phyloP scores from a whole-genome alignment of 2,329 filamentous ascomycete species.

The Didymella pinodella region DNA sequence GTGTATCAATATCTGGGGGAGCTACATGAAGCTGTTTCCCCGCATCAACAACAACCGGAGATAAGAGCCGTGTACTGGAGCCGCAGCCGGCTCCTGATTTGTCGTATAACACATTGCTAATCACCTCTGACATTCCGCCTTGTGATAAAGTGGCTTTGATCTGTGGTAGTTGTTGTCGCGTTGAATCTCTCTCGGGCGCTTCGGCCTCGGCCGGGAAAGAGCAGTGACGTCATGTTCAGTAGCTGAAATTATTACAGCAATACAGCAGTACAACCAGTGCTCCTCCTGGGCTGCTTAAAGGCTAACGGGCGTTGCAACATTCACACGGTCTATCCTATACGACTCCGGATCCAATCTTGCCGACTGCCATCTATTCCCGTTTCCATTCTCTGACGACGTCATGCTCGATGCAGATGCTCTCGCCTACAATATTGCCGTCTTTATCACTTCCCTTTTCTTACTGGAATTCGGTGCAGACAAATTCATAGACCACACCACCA shows the following conservation, averaged over 20 bases:
- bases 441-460: neutral
- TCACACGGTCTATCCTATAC: neutral
- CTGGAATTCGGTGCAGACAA: neutral
- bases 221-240: neutral
- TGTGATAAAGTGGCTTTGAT: neutral
- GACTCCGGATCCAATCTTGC: neutral
- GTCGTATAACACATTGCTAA: neutral
- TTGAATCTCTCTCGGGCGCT: neutral
- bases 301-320: neutral
- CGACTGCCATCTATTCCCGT: neutral
- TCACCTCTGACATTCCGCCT: neutral
- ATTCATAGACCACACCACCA: neutral
- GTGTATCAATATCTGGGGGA: neutral
- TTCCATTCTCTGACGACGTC: neutral
- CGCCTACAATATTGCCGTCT: neutral
- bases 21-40: slow-evolving; percentile 9
- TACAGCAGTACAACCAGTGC: neutral
- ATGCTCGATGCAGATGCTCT: neutral
- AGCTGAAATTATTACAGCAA: too few relatives aligned
- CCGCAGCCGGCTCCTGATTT: neutral
- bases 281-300: neutral
- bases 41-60: slow-evolving; percentile 12
- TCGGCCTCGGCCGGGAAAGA: neutral
- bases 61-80: slow-evolving; percentile 1
- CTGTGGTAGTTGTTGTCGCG: neutral